A percentile compares a stretch with the other conserved stretches of the same genome.
Conservation (phyloP, 805 yeast genomes). For the Debaryomyces tyrocola region DNA sequence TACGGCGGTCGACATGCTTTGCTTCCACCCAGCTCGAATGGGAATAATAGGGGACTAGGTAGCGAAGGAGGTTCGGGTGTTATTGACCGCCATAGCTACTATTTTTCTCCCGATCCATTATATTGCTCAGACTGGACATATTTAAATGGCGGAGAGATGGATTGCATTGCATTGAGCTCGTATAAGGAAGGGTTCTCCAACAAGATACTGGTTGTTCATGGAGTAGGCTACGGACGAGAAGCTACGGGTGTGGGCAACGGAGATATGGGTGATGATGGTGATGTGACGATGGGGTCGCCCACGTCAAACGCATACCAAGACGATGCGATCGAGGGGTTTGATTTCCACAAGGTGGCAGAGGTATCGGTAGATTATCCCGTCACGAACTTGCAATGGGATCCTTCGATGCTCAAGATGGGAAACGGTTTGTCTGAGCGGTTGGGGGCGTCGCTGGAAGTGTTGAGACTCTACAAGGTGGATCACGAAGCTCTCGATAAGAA, state of each 20-base stretch:
- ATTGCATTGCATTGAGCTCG: slow-evolving; percentile 67
- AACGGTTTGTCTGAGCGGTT: slow-evolving; percentile 41
- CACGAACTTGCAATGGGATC: slow-evolving; percentile 75
- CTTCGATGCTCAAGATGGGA: slow-evolving; percentile 38
- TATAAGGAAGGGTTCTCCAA: slow-evolving; percentile 78
- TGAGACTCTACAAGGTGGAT: slow-evolving; percentile 61
- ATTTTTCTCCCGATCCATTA: slow-evolving; percentile 7
- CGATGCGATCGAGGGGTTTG: slow-evolving; percentile 29
- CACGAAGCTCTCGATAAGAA: slow-evolving; percentile 44
- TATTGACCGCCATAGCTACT: slow-evolving; percentile 4
- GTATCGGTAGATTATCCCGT: slow-evolving; percentile 62
- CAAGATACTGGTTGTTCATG: slow-evolving; percentile 52
- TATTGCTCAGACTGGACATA: slow-evolving; percentile 34
- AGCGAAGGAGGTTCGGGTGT: neutral
- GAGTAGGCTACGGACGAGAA: slow-evolving; percentile 25
- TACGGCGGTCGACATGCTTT: slow-evolving; percentile 10
- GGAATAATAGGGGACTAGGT: neutral
- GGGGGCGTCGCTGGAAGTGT: slow-evolving; percentile 71
- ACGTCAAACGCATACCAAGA: slow-evolving; percentile 4
- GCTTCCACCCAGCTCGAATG: slow-evolving; percentile 10
- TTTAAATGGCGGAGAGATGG: slow-evolving; percentile 27
- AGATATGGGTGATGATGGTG: slow-evolving; percentile 10
- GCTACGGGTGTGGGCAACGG: slow-evolving; percentile 17
- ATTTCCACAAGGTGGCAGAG: slow-evolving; percentile 52
- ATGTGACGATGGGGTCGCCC: slow-evolving; percentile 7